Evolutionary conservation across 2,329 filamentous ascomycete genomes (phyloP).

Genomic region (Calycina herbarum): DNA sequence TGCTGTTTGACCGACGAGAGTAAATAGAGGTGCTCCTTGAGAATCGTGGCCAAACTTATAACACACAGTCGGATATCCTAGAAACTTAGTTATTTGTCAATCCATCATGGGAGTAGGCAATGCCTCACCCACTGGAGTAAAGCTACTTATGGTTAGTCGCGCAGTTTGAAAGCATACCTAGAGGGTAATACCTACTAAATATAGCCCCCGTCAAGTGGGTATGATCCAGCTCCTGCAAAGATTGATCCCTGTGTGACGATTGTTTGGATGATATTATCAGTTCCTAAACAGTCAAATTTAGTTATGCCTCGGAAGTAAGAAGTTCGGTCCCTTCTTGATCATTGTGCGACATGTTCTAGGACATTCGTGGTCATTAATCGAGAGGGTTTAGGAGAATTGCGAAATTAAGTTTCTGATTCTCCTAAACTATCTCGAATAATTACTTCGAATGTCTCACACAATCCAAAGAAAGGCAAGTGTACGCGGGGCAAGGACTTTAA

Average conservation of each 20-base stretch:
- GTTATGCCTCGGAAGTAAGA: neutral
- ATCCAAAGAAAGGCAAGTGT: neutral
- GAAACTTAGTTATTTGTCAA: neutral
- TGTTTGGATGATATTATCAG: constrained; percentile 47
- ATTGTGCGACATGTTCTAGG: too few species aligned
- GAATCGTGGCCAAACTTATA: constrained; percentile 40
- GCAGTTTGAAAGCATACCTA: neutral
- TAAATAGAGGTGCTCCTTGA: constrained; percentile 39
- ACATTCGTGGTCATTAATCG: too few species aligned
- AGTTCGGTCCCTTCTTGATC: too few species aligned
- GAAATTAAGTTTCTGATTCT: too few species aligned
- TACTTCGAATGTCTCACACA: too few species aligned
- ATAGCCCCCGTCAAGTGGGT: constrained; percentile 50
- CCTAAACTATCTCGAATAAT: too few species aligned
- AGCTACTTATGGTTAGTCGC: constrained; percentile 20
- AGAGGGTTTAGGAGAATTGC: too few species aligned
- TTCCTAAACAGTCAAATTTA: constrained; percentile 15
- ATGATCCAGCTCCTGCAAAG: constrained; percentile 49
- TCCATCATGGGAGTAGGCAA: neutral
- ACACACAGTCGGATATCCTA: constrained; percentile 30
- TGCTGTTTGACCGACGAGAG: constrained; percentile 34
- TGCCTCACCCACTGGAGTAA: constrained; percentile 39
- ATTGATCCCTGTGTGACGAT: constrained; percentile 48
- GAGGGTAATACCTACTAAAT: constrained; percentile 38
- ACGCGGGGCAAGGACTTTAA: neutral